Evolutionary conservation across 164 flowering plant species (phyloP).

Genomic region (Echeveria elegans): DNA sequence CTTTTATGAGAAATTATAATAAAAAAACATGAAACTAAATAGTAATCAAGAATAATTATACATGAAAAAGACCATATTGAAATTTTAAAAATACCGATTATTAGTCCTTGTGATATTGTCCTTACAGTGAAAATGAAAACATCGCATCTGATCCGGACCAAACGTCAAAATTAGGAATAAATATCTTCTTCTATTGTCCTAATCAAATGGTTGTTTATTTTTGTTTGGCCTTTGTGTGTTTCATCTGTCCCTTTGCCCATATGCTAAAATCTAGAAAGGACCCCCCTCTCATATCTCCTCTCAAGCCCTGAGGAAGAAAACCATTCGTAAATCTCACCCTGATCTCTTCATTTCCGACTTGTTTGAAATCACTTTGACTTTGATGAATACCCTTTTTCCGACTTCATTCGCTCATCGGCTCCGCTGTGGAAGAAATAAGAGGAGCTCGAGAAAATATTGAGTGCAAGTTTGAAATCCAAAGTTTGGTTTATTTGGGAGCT

Average conservation of each 20-base stretch:
- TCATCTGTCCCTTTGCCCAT: background rate
- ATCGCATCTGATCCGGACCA: too few species aligned
- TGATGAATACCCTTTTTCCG: slow-evolving; percentile 21
- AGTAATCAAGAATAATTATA: too few species aligned
- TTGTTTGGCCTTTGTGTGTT: background rate
- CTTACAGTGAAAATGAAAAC: too few species aligned
- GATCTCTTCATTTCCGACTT: background rate
- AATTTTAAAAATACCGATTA: too few species aligned
- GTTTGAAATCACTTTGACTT: too few species aligned
- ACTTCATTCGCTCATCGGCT: slow-evolving; percentile 29
- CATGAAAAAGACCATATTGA: too few species aligned
- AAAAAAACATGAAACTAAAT: too few species aligned
- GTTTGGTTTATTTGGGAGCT: background rate
- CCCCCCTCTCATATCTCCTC: background rate
- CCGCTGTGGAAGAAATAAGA: too few species aligned
- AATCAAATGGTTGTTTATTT: background rate
- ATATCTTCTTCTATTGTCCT: background rate
- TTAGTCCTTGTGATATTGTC: too few species aligned
- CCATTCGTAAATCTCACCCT: background rate
- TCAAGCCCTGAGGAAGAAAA: background rate
- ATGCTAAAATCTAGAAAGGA: background rate
- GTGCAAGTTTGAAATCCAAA: background rate
- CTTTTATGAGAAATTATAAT: too few species aligned
- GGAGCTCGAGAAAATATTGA: slow-evolving; percentile 8
- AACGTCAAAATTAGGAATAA: background rate